Evolutionary conservation across 192 early-diverging fungal genomes (phyloP).

Genomic region (Gigaspora rosea): DNA sequence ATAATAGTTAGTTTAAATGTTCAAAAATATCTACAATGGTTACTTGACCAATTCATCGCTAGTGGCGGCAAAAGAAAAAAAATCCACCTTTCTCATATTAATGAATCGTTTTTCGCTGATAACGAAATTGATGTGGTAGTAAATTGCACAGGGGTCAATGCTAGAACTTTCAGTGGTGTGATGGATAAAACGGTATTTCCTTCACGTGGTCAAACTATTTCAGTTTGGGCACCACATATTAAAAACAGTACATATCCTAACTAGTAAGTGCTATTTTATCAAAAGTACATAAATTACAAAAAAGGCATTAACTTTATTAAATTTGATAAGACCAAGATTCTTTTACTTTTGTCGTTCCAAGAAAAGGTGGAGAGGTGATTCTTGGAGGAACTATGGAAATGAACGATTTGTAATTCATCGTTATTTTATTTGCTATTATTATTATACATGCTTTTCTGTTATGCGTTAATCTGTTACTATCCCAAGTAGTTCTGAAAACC

Average conservation of each 20-base stretch:
- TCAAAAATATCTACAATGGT: slow-evolving; percentile 66
- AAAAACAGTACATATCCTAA: slow-evolving; percentile 47
- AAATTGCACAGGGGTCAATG: slow-evolving; percentile 78
- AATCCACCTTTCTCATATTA: slow-evolving; percentile 42
- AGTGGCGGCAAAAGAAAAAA: slow-evolving; percentile 53
- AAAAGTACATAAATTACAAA: slow-evolving; percentile 40
- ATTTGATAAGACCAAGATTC: not conserved
- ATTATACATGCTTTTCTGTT: no score
- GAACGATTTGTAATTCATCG: slow-evolving; percentile 44
- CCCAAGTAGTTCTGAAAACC: no score
- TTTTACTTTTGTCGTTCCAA: slow-evolving; percentile 80
- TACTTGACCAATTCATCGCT: slow-evolving; percentile 51
- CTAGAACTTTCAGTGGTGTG: slow-evolving; percentile 68
- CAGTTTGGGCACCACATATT: slow-evolving; percentile 74
- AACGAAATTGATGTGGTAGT: slow-evolving; percentile 60
- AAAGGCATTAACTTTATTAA: not conserved
- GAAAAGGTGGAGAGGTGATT: slow-evolving; percentile 72
- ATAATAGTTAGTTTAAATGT: slow-evolving; percentile 60
- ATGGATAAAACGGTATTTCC: slow-evolving; percentile 64
- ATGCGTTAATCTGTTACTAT: no score
- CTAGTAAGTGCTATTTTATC: not conserved
- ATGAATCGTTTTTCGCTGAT: slow-evolving; percentile 40
- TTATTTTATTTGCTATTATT: no score
- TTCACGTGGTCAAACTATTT: slow-evolving; percentile 72
- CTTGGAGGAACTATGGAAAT: slow-evolving; percentile 70